Base-by-base conservation (phyloP, 1,284 basidiomycete genomes). In the Microstroma glucosiphilum region DNA sequence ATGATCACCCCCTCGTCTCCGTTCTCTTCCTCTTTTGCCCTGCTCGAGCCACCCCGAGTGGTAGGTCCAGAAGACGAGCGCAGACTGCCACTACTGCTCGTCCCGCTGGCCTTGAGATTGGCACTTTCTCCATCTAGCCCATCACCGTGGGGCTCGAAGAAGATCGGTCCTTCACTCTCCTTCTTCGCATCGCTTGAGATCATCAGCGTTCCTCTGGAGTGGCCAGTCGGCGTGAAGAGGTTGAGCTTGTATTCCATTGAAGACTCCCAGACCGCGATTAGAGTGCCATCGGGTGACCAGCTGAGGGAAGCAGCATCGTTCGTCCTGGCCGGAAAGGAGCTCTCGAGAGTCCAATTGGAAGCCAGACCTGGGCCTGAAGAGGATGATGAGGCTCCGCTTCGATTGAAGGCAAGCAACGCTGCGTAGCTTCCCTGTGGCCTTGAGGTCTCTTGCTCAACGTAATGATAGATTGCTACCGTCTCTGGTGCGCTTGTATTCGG, bases 261-360 rank as follows among this genome's bases (percentile, higher is more conserved):
- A 21, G 21, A 19, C 51, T 54, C 51, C 51, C 51, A 54, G 4
- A 54, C 51, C 51, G 51, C 51, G 51, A 54, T 25, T 4, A 54
- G 51, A 54, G 13, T 23, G 21, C 15, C 51, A 13, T 54, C 51
- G 13, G 19, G 51, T 25, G 51, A 54, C 17, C 15, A 54, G 13
- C 21, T 15, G 13, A 54, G 25, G 15, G 21, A 19, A 19, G 51
- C 51, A 25, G 51, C 51, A 25, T 54, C 51, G 13, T 54, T 54
- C 21, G 51, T 54, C 13, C 25, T 19, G 13, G 51, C 51, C 15
- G 51, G 51, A 7, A 21, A 54, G 3, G 51, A 19, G 13, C 13
- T 15, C 51, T 54, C 51, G 2, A 25, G 26, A 15, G 19, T 13
- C 51, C 51, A 54, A 23, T 26, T 54, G 13, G 25, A 19, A 25